A percentile compares a stretch with the other conserved stretches of the same genome.
phyloP scores from a whole-genome alignment of 2,329 filamentous ascomycete species.

The Mollisia scopiformis region DNA sequence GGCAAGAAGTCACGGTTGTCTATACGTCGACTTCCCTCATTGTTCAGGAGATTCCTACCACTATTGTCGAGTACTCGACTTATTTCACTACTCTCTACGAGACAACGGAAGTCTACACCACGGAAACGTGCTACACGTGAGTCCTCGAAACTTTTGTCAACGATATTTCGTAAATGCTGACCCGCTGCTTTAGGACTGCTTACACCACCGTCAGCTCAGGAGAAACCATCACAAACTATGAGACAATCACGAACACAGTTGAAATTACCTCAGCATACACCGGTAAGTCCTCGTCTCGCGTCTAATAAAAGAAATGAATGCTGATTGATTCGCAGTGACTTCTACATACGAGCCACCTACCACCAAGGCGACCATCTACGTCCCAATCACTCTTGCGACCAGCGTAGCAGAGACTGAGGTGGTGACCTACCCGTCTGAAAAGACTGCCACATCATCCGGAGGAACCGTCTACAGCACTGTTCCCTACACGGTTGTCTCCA shows the following conservation, averaged over 20 bases:
- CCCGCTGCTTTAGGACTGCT: neutral
- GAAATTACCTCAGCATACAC: neutral
- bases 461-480: constrained; percentile 16
- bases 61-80: constrained; percentile 40
- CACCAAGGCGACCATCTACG: constrained; percentile 27
- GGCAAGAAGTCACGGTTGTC: constrained; percentile 41
- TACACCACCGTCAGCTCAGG: constrained; percentile 9
- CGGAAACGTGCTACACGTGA: constrained; percentile 20
- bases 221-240: neutral
- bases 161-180: neutral
- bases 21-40: constrained; percentile 32
- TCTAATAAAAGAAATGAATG: constrained; percentile 38
- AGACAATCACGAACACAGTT: neutral
- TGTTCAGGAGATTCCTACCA: constrained; percentile 29
- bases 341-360: constrained; percentile 29
- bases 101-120: constrained; percentile 39
- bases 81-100: constrained; percentile 38
- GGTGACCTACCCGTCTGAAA: constrained; percentile 29
- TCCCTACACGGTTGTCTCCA: constrained; percentile 10
- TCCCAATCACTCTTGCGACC: constrained; percentile 28
- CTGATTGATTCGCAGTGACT: constrained; percentile 36
- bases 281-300: neutral
- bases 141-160: neutral
- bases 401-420: constrained; percentile 23
- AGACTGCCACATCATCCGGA: constrained; percentile 23